Percentiles rank a stretch among this genome's conserved stretches.
phyloP scores from a whole-genome alignment of 2,329 filamentous ascomycete genomes.

The Coniochaeta sp. region DNA sequence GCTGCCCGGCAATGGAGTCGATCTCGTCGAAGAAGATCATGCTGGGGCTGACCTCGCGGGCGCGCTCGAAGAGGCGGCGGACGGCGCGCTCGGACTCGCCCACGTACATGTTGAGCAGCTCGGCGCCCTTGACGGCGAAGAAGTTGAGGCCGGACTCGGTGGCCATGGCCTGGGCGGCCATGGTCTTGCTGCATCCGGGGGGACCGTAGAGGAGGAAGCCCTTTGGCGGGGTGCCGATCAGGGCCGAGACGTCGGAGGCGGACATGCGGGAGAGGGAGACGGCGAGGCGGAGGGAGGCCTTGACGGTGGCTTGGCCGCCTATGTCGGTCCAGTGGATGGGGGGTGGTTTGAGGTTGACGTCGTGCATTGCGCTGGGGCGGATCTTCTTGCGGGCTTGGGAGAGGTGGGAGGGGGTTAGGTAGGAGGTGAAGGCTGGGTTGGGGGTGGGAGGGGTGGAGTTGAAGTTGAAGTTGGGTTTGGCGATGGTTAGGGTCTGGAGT shows the following conservation, averaged over 20 bases:
- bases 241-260: constrained; percentile 21
- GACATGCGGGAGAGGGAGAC: constrained; percentile 30
- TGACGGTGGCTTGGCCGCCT: constrained; percentile 73
- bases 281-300: constrained; percentile 48
- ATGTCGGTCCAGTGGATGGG: constrained; percentile 83
- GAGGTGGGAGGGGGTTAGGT: constrained; percentile 43
- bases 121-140: constrained; percentile 87
- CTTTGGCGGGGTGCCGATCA: constrained; percentile 56
- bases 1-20: constrained; percentile 66
- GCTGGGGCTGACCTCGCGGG: constrained; percentile 75
- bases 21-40: constrained; percentile 98
- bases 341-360: constrained; percentile 81
- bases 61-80: constrained; percentile 78
- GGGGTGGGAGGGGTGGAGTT: neutral
- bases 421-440: constrained; percentile 12
- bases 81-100: constrained; percentile 86
- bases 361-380: constrained; percentile 80
- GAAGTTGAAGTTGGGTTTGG: neutral
- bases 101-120: constrained; percentile 94
- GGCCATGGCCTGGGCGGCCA: constrained; percentile 83
- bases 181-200: constrained; percentile 89
- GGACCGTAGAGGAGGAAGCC: constrained; percentile 87
- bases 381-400: constrained; percentile 59
- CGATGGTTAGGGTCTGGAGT: neutral
- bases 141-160: constrained; percentile 91